Base-by-base conservation (phyloP, 2,329 filamentous ascomycete genomes). In the Myotisia sp. region DNA sequence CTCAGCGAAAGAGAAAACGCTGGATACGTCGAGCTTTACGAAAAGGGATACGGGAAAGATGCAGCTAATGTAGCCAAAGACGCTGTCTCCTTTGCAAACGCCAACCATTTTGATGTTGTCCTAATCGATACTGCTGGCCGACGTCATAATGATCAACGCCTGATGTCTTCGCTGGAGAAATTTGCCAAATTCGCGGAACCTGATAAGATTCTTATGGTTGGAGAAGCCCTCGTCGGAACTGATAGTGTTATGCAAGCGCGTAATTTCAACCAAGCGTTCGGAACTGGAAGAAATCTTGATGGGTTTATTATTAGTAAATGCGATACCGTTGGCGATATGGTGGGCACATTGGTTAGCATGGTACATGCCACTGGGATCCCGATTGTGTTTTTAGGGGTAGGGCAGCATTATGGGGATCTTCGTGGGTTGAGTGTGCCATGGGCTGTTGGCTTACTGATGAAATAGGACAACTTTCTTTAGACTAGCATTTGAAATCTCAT, bases 311-410 rank as follows among this genome's bases (percentile, higher is more conserved):
- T 98, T 48, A 87, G 79, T 40, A 98, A 98, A 60, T 95, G 90
- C 56, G 90, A 98, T 62, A 98, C 90, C 0, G 92, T 98, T 23
- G 92, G 90, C n/a, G 87, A 94, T 61, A 95, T 95, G 86, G 85
- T 94, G 27, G 85, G 78, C 2, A 94, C 87, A 2, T 65, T 98
- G 43, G 90, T 98, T 42, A 93, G 83, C 54, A 87, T 98, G 66
- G 87, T 98, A 24, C 87, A 95, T 61, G 87, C 90, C 3, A 98
- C 92, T 3, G 84, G 87, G 18, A 92, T 98, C 29, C 92, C 92
- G 0, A 85, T 98, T 13, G 70, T 95, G 7, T 98, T 98, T 53
- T 70, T 98, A 45, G 90, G 78, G 2, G 70, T 75, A 24, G 74
- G 74, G 3, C 74, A 78, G 57, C 73, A 77, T 53, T 78, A 78